Base-by-base conservation (phyloP, 768 basidiomycete genomes). In the Tricholoma sp. region DNA sequence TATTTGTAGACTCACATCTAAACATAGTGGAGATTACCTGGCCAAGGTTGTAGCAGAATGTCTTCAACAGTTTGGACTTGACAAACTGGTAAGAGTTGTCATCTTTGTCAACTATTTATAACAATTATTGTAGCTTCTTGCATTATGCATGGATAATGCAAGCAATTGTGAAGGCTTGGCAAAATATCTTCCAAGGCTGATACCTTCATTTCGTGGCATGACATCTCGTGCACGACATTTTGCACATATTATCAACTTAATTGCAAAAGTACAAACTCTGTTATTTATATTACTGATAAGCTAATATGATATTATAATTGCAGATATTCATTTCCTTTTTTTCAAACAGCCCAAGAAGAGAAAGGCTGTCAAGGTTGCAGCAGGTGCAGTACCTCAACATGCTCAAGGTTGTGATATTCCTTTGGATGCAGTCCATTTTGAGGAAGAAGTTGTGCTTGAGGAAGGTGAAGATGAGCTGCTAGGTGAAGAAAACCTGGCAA, bases 181-280 rank as follows among this genome's bases (percentile, higher is more conserved):
- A 50, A 32, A 50, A 50, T n/a, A 50, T 32, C 49, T 50, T 50
- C 24, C 27, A 50, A 21, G n/a, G 49, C 31, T 32, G 31, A 24
- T 50, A 16, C 27, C 24, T 27, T 27, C 24, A n/a, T 50, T 50
- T 32, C 49, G 6, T 29, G 49, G 49, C 24, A 50, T 50, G 49
- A 11, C 24, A 29, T 24, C 47, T 24, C 9, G 47, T 49, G 22
- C 10, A 41, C 69, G 68, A 43, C 61, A 69, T 57, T 58, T 71
- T n/a, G 64, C 66, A 7, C 34, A 35, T 35, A 70, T 67, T 41
- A n/a, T 72, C 9, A 72, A 73, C 59, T 58, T 74, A 3, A 63
- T 71, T 56, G 71, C 69, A 10, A 71, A 73, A 63, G 71, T 70
- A 54, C 39, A n/a, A n/a, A n/a, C 39, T 41, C 39, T 41, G 39